These are phyloP conservation scores for Myxozyma geophila DNA, from an alignment of 805 yeast genomes.

Conservation along the genomic window DNA sequence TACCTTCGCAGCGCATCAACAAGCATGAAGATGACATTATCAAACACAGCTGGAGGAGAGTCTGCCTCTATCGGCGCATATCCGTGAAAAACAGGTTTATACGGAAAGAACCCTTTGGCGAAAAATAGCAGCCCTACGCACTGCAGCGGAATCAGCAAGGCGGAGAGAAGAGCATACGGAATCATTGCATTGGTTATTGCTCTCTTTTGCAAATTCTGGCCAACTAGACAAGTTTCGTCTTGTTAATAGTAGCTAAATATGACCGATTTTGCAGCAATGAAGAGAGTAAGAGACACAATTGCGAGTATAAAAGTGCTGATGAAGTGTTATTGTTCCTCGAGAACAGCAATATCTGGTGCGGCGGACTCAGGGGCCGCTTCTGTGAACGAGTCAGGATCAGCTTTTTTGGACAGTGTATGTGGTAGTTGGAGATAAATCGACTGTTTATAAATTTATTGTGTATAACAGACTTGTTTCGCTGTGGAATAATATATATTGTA, in stretches of 20 bases:
- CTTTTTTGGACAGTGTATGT: too few species aligned
- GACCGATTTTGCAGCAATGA: too few species aligned
- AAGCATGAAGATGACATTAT: slow-evolving; percentile 76
- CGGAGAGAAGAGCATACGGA: slow-evolving; percentile 13
- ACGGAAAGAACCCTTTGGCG: slow-evolving; percentile 86
- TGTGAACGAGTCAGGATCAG: too few species aligned
- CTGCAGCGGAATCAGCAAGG: slow-evolving; percentile 45
- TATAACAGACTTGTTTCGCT: too few species aligned
- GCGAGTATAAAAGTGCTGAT: background rate
- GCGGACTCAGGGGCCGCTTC: background rate
- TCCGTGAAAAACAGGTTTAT: slow-evolving; percentile 78
- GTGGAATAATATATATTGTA: too few species aligned
- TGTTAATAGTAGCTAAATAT: too few species aligned
- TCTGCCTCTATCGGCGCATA: slow-evolving; percentile 45
- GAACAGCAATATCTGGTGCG: background rate
- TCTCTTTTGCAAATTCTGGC: too few species aligned
- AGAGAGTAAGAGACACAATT: background rate
- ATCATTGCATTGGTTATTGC: slow-evolving; percentile 7
- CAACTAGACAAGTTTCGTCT: too few species aligned
- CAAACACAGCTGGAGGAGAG: slow-evolving; percentile 54
- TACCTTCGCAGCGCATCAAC: slow-evolving; percentile 82
- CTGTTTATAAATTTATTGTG: too few species aligned
- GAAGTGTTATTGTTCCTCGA: background rate
- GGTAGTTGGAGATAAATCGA: too few species aligned
- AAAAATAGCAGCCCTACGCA: slow-evolving; percentile 64